phyloP scores from a whole-genome alignment of 169 alveolate genomes.

The Cryptosporidium ryanae region DNA sequence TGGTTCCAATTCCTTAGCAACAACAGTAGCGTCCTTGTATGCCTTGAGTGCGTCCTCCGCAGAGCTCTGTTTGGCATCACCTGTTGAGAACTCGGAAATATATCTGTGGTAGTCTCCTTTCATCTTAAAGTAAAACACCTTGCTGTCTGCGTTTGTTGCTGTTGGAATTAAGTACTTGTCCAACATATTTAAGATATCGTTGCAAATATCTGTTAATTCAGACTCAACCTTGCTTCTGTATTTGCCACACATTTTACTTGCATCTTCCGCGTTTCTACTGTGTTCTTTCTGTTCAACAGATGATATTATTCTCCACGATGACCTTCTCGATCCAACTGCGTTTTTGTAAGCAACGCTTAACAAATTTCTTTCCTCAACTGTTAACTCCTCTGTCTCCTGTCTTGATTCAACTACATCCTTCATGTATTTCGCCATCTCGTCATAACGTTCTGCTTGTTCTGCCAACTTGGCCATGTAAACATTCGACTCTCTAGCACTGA shows the following conservation, averaged over 20 bases:
- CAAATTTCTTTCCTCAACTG: slow-evolving; percentile 94
- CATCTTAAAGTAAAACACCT: slow-evolving; percentile 98
- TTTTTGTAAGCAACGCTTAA: slow-evolving; percentile 98
- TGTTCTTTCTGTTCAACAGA: slow-evolving; percentile 96
- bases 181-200: slow-evolving; percentile 90
- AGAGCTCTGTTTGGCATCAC: slow-evolving; percentile 92
- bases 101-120: slow-evolving; percentile 99
- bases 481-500: slow-evolving; percentile 65
- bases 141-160: slow-evolving; percentile 91
- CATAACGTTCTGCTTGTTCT: slow-evolving; percentile 99
- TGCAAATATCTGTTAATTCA: slow-evolving; percentile 94
- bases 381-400: slow-evolving; percentile 86
- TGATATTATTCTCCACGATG: slow-evolving; percentile 97
- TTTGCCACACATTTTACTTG: slow-evolving; percentile 91
- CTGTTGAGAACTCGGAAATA: slow-evolving; percentile 96
- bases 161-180: slow-evolving; percentile 91
- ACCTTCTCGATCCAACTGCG: slow-evolving; percentile 98
- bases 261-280: slow-evolving; percentile 91
- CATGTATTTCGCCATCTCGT: slow-evolving; percentile 93
- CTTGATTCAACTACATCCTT: slow-evolving; percentile 82
- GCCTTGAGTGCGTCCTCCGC: slow-evolving; percentile 96
- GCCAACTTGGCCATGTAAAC: slow-evolving; percentile 96
- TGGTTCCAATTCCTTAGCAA: slow-evolving; percentile 94
- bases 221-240: slow-evolving; percentile 94
- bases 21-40: slow-evolving; percentile 95